These are phyloP conservation scores for Mortierella sp. DNA, from an alignment of 371 early-diverging fungal genomes.

Conservation along the genomic window DNA sequence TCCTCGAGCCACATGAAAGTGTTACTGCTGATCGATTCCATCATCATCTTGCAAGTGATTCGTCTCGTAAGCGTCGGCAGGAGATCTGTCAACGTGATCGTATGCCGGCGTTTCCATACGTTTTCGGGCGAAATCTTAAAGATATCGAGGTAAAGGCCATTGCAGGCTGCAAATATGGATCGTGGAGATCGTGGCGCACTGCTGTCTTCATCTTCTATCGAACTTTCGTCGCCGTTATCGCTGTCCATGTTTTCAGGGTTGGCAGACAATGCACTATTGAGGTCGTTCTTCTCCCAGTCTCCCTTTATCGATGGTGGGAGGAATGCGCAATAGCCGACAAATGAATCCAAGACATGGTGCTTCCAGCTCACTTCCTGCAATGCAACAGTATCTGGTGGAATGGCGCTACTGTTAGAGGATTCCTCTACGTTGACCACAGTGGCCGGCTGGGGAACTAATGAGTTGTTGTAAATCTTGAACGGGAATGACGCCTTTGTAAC, in stretches of 20 bases:
- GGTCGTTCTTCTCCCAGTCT: slow-evolving; percentile 55
- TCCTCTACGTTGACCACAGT: slow-evolving; percentile 11
- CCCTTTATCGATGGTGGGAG: slow-evolving; percentile 66
- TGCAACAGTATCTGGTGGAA: not conserved
- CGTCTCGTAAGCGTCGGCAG: slow-evolving; percentile 43
- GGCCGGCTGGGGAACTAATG: slow-evolving; percentile 18
- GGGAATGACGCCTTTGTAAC: slow-evolving; percentile 20
- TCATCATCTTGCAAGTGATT: slow-evolving; percentile 54
- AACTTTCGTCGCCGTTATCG: not conserved
- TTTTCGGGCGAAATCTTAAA: slow-evolving; percentile 32
- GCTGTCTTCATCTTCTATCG: not conserved
- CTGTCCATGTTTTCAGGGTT: slow-evolving; percentile 20
- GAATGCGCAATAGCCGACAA: slow-evolving; percentile 69
- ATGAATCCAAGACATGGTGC: slow-evolving; percentile 42
- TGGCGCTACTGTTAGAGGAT: not conserved
- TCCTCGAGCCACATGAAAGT: slow-evolving; percentile 55
- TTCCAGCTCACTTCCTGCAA: slow-evolving; percentile 11
- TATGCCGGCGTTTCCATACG: slow-evolving; percentile 40
- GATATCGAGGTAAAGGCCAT: slow-evolving; percentile 39
- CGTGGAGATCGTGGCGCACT: not conserved
- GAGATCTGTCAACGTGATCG: slow-evolving; percentile 38
- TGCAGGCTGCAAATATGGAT: slow-evolving; percentile 40
- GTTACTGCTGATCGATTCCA: slow-evolving; percentile 43
- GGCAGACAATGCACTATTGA: slow-evolving; percentile 35
- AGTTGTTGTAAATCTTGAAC: slow-evolving; percentile 37